Base-by-base conservation (phyloP, 1,284 basidiomycete genomes). In the Irpex sp. region DNA sequence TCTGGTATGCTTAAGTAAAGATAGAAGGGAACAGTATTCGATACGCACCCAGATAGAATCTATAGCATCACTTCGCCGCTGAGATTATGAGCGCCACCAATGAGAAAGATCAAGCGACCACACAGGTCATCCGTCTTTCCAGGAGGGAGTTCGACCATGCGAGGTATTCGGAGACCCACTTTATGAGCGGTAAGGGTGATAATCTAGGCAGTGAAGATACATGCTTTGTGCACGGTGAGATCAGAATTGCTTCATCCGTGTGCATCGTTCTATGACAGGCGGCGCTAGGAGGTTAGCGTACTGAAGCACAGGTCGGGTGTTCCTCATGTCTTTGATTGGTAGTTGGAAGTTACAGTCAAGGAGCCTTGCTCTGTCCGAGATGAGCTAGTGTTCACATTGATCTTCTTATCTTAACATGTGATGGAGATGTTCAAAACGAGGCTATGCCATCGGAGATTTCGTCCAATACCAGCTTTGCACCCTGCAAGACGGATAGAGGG, bases 391-490 rank as follows among this genome's bases (percentile, higher is more conserved):
- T 54, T 26, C 53, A 54, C 9, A n/a, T 33, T 33, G 53, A 54
- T 54, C 8, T 21, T 31, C 21, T 21, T 8, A 26, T 31, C 55
- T 57, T 31, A 26, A 35, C 56, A 17, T 19, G 54, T 60, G 55
- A 62, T 54, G 63, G 39, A 58, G 57, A 46, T 39, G 31, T 33
- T 57, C 19, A 61, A n/a, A 65, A 64, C 56, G 62, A 35, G 63
- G 56, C 37, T 46, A 67, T 62, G 56, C 57, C 39, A 51, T 67
- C 65, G n/a, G 65, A 66, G 59, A 87, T 82, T 57, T 84, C 81
- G 26, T 73, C 75, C 62, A 90, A 88, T 21, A 87, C 85, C 31
- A 93, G 75, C 59, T 88, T 78, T 36, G 75, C 81, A 1, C 78
- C 77, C 76, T 87, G 57, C 21, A 56, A 57, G 31, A 59, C 56